Percentiles rank a stretch among this genome's conserved stretches.
These are phyloP conservation scores for Alternaria tenuissima DNA, from an alignment of 2,329 filamentous ascomycete species.

Conservation along the genomic window DNA sequence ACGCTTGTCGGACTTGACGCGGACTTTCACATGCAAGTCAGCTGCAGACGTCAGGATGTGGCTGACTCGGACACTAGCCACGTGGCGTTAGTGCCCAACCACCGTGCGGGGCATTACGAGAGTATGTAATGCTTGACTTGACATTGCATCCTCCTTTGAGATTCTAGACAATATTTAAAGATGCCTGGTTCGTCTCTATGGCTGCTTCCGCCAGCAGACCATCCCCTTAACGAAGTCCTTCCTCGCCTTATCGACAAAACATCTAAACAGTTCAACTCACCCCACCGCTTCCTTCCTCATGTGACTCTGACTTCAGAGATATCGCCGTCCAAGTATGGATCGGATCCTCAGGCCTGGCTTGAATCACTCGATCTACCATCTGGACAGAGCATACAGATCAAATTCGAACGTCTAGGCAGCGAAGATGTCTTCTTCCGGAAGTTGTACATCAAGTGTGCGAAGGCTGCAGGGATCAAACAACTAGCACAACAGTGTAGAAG, in stretches of 20 bases:
- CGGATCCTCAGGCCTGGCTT: constrained; percentile 51
- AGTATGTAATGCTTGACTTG: constrained; percentile 3
- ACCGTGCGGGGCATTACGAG: not conserved
- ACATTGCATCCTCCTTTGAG: not conserved
- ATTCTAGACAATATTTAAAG: not conserved
- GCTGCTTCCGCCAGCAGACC: constrained; percentile 51
- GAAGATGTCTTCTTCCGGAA: constrained; percentile 52
- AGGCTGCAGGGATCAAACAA: constrained; percentile 34
- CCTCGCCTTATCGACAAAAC: constrained; percentile 45
- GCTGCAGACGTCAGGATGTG: constrained; percentile 15
- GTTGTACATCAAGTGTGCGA: constrained; percentile 49
- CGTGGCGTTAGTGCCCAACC: constrained; percentile 16
- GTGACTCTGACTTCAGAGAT: constrained; percentile 54
- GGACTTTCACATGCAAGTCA: constrained; percentile 31
- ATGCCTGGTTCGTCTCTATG: constrained; percentile 56
- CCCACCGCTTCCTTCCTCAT: constrained; percentile 52
- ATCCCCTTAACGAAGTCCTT: constrained; percentile 43
- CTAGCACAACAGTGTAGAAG: constrained; percentile 41
- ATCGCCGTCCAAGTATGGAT: constrained; percentile 26
- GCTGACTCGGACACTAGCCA: constrained; percentile 15
- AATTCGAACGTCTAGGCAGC: constrained; percentile 43
- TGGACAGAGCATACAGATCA: constrained; percentile 29
- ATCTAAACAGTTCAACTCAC: constrained; percentile 47
- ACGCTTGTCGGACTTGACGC: constrained; percentile 14
- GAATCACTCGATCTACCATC: constrained; percentile 38